Percentiles rank a stretch among this genome's conserved stretches.
phyloP scores from a whole-genome alignment of 1,139 yeast species.

The Yamadazyma blattariae region DNA sequence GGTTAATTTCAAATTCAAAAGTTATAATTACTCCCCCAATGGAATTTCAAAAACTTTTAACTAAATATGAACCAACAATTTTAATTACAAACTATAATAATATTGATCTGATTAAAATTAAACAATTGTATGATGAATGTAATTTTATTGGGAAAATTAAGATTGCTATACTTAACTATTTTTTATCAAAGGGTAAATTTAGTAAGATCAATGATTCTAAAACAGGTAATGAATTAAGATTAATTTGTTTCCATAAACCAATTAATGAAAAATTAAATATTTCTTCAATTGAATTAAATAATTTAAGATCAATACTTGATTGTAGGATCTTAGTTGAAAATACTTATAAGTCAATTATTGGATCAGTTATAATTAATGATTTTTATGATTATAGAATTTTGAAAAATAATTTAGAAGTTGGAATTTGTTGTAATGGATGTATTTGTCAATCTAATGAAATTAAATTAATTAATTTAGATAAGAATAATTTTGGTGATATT shows the following conservation, averaged over 20 bases:
- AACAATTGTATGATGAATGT: no score
- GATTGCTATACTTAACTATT: slow-evolving; percentile 12
- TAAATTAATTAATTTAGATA: slow-evolving; percentile 34
- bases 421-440: slow-evolving; percentile 37
- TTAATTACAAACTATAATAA: slow-evolving; percentile 17
- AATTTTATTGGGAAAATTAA: slow-evolving; percentile 15
- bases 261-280: slow-evolving; percentile 12
- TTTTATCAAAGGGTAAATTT: slow-evolving; percentile 29
- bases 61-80: slow-evolving; percentile 20
- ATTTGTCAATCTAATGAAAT: slow-evolving; percentile 51
- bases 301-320: slow-evolving; percentile 44
- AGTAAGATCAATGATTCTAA: slow-evolving; percentile 10
- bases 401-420: slow-evolving; percentile 13
- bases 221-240: no score
- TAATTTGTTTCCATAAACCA: slow-evolving; percentile 36
- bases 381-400: slow-evolving; percentile 59
- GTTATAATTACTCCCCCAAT: slow-evolving; percentile 15
- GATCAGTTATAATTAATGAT: slow-evolving; percentile 60
- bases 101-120: background rate
- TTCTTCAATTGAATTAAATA: slow-evolving; percentile 33
- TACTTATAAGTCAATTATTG: slow-evolving; percentile 45
- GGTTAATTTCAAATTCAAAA: slow-evolving; percentile 25
- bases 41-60: slow-evolving; percentile 11
- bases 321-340: slow-evolving; percentile 54
- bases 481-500: slow-evolving; percentile 45